Percentiles rank a stretch among this genome's conserved stretches.
These are phyloP conservation scores for Mesembryanthemum crystallinum DNA, from an alignment of 148 eudicot species.

Conservation along the genomic window DNA sequence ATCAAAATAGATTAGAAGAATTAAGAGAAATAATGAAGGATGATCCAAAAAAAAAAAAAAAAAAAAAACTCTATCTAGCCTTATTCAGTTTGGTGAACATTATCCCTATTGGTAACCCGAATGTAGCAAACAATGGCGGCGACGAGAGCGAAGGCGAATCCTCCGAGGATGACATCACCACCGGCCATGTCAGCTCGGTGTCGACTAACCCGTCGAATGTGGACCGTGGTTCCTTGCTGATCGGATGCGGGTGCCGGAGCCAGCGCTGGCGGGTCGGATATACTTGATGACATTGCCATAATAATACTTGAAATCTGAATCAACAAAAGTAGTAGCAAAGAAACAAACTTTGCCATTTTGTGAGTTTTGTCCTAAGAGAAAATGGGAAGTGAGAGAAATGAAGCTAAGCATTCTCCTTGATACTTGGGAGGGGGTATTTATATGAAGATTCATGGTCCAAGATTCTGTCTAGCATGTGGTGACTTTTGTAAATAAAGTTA, in stretches of 20 bases:
- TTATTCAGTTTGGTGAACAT: not conserved
- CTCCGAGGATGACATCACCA: conserved; percentile 63
- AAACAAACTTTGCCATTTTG: conserved; percentile 15
- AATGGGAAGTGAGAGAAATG: not conserved
- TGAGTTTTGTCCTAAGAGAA: not conserved
- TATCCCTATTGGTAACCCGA: conserved; percentile 31
- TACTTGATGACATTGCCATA: conserved; percentile 12
- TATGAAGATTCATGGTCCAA: conserved; percentile 15
- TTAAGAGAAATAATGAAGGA: no score
- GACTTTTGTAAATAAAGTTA: conserved; percentile 6
- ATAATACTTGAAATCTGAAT: conserved; percentile 15
- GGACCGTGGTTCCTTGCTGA: conserved; percentile 12
- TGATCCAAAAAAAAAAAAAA: no score
- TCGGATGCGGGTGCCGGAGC: conserved; percentile 18
- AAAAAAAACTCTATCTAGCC: not conserved
- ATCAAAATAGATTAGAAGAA: no score
- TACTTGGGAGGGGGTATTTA: conserved; percentile 12
- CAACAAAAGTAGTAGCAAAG: conserved; percentile 8
- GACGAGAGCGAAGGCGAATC: conserved; percentile 42
- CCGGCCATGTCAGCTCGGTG: conserved; percentile 29
- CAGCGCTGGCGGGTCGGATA: not conserved
- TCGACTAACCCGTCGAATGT: conserved; percentile 22
- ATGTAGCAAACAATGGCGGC: conserved; percentile 46
- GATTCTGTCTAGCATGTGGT: conserved; percentile 9
- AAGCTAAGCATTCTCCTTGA: not conserved